Evolutionary conservation across 2,329 filamentous ascomycete genomes (phyloP).

Genomic region (Clarireedia homoeocarpa): DNA sequence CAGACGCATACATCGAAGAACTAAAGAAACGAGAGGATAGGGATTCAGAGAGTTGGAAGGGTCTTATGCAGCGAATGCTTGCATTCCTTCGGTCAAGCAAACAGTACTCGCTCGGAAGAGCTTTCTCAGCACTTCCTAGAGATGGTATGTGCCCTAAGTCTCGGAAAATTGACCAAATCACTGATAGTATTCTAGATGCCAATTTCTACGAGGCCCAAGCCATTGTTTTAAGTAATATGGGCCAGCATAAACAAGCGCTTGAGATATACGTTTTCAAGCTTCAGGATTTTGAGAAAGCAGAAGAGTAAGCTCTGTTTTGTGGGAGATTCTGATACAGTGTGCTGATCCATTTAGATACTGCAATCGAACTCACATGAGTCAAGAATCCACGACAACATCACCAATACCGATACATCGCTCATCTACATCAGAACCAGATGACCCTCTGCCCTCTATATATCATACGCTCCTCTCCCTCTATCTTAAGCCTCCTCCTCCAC

Average conservation of each 20-base stretch:
- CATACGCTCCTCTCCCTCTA: conserved; percentile 86
- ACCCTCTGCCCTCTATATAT: conserved; percentile 71
- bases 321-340: neutral
- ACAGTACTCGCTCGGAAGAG: conserved; percentile 73
- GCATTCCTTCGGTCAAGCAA: conserved; percentile 67
- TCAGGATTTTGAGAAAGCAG: conserved; percentile 77
- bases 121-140: conserved; percentile 68
- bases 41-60: conserved; percentile 43
- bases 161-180: neutral
- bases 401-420: conserved; percentile 31
- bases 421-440: conserved; percentile 39
- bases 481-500: conserved; percentile 67
- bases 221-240: conserved; percentile 89
- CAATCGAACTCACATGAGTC: conserved; percentile 68
- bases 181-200: conserved; percentile 48
- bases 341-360: conserved; percentile 57
- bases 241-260: conserved; percentile 89
- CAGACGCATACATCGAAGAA: conserved; percentile 59
- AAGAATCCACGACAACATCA: conserved; percentile 36
- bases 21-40: conserved; percentile 32
- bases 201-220: conserved; percentile 85
- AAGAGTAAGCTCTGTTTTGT: conserved; percentile 58
- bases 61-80: conserved; percentile 59
- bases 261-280: conserved; percentile 97
- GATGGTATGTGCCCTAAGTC: conserved; percentile 51